Evolutionary conservation across 1,284 basidiomycete genomes (phyloP).

Genomic region (Agroathelia rolfsii): DNA sequence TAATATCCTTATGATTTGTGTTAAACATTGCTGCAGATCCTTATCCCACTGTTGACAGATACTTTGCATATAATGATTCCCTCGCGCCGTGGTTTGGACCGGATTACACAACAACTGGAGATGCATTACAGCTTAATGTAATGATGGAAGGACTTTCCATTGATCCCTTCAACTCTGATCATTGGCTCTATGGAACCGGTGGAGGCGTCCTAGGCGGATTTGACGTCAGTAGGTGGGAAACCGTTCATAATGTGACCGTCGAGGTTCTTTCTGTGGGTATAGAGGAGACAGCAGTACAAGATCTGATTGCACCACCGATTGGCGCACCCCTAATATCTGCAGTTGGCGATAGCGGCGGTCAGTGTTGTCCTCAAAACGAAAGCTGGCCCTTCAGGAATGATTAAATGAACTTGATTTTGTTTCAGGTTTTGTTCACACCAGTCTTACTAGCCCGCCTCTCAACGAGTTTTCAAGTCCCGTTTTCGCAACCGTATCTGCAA

Average conservation of each 20-base stretch:
- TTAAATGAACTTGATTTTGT: too few relatives aligned
- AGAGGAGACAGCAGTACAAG: slow-evolving; percentile 50
- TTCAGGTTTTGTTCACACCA: slow-evolving; percentile 40
- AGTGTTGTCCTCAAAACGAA: slow-evolving; percentile 7
- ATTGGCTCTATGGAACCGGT: slow-evolving; percentile 60
- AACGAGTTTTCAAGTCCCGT: slow-evolving; percentile 35
- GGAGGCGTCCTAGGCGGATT: slow-evolving; percentile 52
- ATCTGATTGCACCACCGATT: slow-evolving; percentile 40
- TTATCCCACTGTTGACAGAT: slow-evolving; percentile 41
- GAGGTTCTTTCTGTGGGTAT: slow-evolving; percentile 52
- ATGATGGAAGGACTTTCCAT: slow-evolving; percentile 47
- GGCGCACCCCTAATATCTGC: slow-evolving; percentile 45
- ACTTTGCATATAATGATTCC: slow-evolving; percentile 42
- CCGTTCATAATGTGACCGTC: slow-evolving; percentile 45
- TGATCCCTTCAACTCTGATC: slow-evolving; percentile 55
- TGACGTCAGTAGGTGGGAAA: slow-evolving; percentile 48
- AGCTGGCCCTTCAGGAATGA: background rate
- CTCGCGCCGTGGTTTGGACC: slow-evolving; percentile 51
- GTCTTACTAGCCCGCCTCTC: slow-evolving; percentile 34
- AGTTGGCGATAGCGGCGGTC: slow-evolving; percentile 47
- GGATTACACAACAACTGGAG: slow-evolving; percentile 30
- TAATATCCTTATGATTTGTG: too few relatives aligned
- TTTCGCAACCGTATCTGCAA: slow-evolving; percentile 41
- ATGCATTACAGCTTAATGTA: slow-evolving; percentile 35
- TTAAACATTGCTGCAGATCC: too few relatives aligned